Evolutionary conservation across 257 asterid species (phyloP).

Genomic region (Gentiana dahurica): DNA sequence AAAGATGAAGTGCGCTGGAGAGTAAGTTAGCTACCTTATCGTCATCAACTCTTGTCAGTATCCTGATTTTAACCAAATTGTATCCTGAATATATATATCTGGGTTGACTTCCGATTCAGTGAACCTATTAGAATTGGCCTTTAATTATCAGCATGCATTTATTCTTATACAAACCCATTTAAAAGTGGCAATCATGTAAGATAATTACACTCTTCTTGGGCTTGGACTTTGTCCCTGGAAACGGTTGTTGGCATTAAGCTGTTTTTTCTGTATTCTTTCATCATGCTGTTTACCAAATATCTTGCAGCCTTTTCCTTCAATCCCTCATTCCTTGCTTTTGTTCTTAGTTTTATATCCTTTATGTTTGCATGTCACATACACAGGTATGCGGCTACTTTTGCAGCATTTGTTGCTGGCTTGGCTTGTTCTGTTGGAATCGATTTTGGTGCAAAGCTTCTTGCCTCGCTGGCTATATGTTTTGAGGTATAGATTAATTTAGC

Average conservation of each 20-base stretch:
- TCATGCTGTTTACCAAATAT: background rate
- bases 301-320: background rate
- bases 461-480: slow-evolving; percentile 62
- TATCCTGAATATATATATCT: too few species aligned
- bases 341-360: background rate
- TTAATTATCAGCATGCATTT: too few species aligned
- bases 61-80: too few species aligned
- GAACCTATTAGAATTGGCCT: too few species aligned
- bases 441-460: slow-evolving; percentile 91
- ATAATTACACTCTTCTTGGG: too few species aligned
- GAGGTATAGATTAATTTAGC: slow-evolving; percentile 37
- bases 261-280: background rate
- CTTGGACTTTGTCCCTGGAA: too few species aligned
- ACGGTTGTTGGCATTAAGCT: background rate
- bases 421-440: slow-evolving; percentile 81
- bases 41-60: too few species aligned
- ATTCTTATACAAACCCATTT: too few species aligned
- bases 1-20: too few species aligned
- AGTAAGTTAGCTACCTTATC: too few species aligned
- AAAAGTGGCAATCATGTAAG: too few species aligned
- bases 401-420: slow-evolving; percentile 93
- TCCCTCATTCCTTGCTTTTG: background rate
- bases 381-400: slow-evolving; percentile 91
- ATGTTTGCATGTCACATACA: slow-evolving; percentile 10
- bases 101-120: too few species aligned